Evolutionary conservation across 257 asterid species (phyloP).

Genomic region (Gardenia jasminoides): DNA sequence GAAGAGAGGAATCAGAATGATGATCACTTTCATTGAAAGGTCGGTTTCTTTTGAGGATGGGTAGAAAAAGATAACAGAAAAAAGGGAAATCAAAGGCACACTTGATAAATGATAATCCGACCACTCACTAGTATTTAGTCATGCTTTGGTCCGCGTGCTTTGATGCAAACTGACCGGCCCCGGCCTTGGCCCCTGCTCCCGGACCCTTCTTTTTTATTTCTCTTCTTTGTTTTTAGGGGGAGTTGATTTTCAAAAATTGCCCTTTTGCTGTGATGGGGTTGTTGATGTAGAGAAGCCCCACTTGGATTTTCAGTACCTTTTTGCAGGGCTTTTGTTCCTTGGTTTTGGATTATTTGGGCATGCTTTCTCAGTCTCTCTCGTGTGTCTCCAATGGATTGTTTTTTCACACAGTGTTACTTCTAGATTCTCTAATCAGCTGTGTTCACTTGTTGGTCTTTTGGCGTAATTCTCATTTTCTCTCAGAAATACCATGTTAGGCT

Average conservation of each 20-base stretch:
- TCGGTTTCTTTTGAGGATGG: slow-evolving; percentile 58
- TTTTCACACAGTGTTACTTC: slow-evolving; percentile 31
- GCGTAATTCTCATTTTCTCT: slow-evolving; percentile 33
- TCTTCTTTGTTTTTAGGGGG: slow-evolving; percentile 12
- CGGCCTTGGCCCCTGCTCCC: slow-evolving; percentile 2
- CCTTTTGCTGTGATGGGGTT: slow-evolving; percentile 48
- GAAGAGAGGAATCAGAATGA: slow-evolving; percentile 39
- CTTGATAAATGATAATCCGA: slow-evolving; percentile 48
- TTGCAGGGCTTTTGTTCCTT: slow-evolving; percentile 68
- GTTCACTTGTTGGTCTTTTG: slow-evolving; percentile 23
- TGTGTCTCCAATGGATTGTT: slow-evolving; percentile 41
- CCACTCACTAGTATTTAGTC: slow-evolving; percentile 53
- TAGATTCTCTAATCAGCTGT: slow-evolving; percentile 49
- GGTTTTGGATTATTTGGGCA: slow-evolving; percentile 67
- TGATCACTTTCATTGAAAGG: slow-evolving; percentile 68
- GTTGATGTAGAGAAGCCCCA: slow-evolving; percentile 72
- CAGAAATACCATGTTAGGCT: slow-evolving; percentile 9
- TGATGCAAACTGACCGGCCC: slow-evolving; percentile 40
- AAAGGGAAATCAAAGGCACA: slow-evolving; percentile 31
- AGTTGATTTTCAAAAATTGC: slow-evolving; percentile 16
- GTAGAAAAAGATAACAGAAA: slow-evolving; percentile 21
- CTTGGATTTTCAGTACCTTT: slow-evolving; percentile 66
- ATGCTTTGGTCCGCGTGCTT: slow-evolving; percentile 91
- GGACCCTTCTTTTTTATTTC: slow-evolving; percentile 37
- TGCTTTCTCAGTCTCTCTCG: slow-evolving; percentile 34